Evolutionary conservation across 768 basidiomycete species (phyloP).

Genomic region (Chalciporus sphaerocephalus): DNA sequence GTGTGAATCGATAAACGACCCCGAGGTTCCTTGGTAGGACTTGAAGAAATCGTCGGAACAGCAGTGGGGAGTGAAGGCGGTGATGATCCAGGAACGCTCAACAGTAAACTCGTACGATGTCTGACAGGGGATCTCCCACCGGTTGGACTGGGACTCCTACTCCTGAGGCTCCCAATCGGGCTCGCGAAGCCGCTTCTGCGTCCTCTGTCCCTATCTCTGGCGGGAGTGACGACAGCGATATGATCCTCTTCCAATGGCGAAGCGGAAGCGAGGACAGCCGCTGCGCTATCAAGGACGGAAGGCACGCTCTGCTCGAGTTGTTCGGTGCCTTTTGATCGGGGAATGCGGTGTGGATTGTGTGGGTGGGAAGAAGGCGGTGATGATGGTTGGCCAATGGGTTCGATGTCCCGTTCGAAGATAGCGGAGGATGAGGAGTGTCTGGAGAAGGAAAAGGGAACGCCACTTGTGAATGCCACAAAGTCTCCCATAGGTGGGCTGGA

Average conservation of each 20-base stretch:
- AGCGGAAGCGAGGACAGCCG: constrained; percentile 56
- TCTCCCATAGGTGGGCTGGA: constrained; percentile 12
- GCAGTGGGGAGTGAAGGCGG: constrained; percentile 18
- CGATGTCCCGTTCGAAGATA: constrained; percentile 90
- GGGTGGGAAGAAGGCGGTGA: constrained; percentile 39
- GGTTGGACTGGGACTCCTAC: constrained; percentile 62
- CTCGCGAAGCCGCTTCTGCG: constrained; percentile 56
- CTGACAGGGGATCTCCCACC: constrained; percentile 33
- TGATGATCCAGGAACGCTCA: constrained; percentile 44
- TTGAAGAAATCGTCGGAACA: constrained; percentile 24
- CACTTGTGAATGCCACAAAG: constrained; percentile 7
- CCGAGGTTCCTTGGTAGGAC: constrained; percentile 24
- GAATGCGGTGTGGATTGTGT: constrained; percentile 66
- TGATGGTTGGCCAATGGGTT: constrained; percentile 44
- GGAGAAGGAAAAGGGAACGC: constrained; percentile 1
- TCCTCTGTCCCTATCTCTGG: constrained; percentile 32
- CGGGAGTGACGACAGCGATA: constrained; percentile 61
- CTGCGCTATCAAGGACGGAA: constrained; percentile 80
- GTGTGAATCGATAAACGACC: constrained; percentile 24
- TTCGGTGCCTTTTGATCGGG: constrained; percentile 68
- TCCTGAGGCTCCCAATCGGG: constrained; percentile 60
- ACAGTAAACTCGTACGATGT: constrained; percentile 41
- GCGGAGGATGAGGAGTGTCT: constrained; percentile 77
- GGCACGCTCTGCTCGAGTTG: constrained; percentile 78
- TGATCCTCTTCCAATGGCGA: constrained; percentile 48